Evolutionary conservation across 2,329 filamentous ascomycete species (phyloP).

Genomic region (Trichoderma breve): DNA sequence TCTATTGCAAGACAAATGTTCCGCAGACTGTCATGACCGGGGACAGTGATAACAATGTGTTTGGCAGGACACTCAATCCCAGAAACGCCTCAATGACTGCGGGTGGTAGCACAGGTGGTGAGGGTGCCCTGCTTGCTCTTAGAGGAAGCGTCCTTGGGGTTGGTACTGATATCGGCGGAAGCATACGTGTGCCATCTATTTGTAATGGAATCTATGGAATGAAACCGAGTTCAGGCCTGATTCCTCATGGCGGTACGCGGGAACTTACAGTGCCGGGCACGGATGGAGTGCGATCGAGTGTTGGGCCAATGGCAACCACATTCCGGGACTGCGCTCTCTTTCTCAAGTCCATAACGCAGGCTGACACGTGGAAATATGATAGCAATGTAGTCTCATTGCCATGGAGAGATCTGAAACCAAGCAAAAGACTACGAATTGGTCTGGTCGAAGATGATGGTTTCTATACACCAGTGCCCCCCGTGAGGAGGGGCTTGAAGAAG

Average conservation of each 20-base stretch:
- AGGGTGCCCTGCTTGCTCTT: conserved; percentile 36
- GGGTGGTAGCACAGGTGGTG: conserved; percentile 40
- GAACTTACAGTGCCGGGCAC: conserved; percentile 36
- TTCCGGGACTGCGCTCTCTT: conserved; percentile 25
- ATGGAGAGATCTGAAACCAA: conserved; percentile 30
- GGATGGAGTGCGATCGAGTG: conserved; percentile 34
- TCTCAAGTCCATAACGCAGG: conserved; percentile 31
- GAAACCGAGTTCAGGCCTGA: conserved; percentile 25
- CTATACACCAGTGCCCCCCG: not conserved
- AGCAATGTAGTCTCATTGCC: conserved; percentile 36
- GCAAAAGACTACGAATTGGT: not conserved
- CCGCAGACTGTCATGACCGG: conserved; percentile 27
- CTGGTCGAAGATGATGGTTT: not conserved
- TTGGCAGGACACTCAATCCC: conserved; percentile 37
- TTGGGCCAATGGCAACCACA: conserved; percentile 34
- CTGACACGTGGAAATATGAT: conserved; percentile 38
- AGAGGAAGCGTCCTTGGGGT: conserved; percentile 35
- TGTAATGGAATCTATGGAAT: conserved; percentile 34
- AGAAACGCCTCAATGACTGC: conserved; percentile 33
- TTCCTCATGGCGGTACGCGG: conserved; percentile 35
- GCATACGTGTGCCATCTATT: conserved; percentile 33
- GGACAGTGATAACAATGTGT: conserved; percentile 37
- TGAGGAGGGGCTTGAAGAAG: not conserved
- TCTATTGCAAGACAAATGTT: conserved; percentile 28
- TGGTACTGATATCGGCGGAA: conserved; percentile 38